Evolutionary conservation across 306 rosid genomes (phyloP).

Genomic region (Medicago truncatula): MtrunA17r5.0-ANR NC_053042.1:4931001-4931500

Average conservation of each 20-base stretch:
- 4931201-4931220: constrained; percentile 31
- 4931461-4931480: neutral
- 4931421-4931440: neutral
- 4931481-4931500: constrained; percentile 5
- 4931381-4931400: constrained; percentile 73
- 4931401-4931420: constrained; percentile 33
- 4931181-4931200: constrained; percentile 25
- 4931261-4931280: constrained; percentile 23
- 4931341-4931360: constrained; percentile 50
- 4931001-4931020: neutral
- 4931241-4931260: neutral
- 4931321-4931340: constrained; percentile 29
- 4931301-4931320: constrained; percentile 24
- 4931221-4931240: constrained; percentile 14
- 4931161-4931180: neutral
- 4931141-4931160: too few relatives aligned
- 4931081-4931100: neutral
- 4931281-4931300: constrained; percentile 28
- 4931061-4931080: neutral
- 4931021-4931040: neutral
- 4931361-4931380: constrained; percentile 88
- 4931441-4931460: too few relatives aligned
- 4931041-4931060: neutral
- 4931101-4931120: neutral
- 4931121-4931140: too few relatives aligned